Conservation (phyloP, 2,329 filamentous ascomycete species). For the Pseudogymnoascus sp. region DNA sequence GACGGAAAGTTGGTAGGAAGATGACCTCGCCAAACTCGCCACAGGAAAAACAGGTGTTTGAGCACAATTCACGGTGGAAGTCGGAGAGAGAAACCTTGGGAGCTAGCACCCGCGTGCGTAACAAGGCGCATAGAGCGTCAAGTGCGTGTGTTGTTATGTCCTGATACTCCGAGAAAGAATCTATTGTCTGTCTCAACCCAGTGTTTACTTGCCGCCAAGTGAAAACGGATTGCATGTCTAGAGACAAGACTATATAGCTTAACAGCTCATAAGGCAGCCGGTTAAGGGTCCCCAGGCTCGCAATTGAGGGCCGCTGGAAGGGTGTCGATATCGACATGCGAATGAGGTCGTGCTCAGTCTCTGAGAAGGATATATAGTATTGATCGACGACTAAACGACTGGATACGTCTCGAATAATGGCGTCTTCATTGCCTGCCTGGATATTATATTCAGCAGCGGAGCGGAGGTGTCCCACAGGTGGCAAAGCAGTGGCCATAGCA, state of each 20-base stretch:
- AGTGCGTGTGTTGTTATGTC: not conserved
- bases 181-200: not conserved
- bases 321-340: not conserved
- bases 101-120: not conserved
- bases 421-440: not conserved
- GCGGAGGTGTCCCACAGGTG: too few relatives aligned
- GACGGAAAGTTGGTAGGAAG: not conserved
- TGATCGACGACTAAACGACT: not conserved
- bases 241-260: not conserved
- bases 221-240: not conserved
- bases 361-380: not conserved
- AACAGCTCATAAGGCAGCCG: not conserved
- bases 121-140: not conserved
- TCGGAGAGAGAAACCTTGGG: not conserved
- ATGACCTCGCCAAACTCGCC: not conserved
- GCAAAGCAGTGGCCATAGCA: too few relatives aligned
- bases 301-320: not conserved
- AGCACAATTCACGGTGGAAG: not conserved
- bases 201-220: not conserved
- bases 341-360: not conserved
- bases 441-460: too few relatives aligned
- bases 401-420: not conserved
- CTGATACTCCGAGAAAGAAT: not conserved
- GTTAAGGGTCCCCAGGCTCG: not conserved
- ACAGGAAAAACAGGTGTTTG: not conserved